Conservation (phyloP, 805 yeast species). For the Barnettozyma vustinii region DNA sequence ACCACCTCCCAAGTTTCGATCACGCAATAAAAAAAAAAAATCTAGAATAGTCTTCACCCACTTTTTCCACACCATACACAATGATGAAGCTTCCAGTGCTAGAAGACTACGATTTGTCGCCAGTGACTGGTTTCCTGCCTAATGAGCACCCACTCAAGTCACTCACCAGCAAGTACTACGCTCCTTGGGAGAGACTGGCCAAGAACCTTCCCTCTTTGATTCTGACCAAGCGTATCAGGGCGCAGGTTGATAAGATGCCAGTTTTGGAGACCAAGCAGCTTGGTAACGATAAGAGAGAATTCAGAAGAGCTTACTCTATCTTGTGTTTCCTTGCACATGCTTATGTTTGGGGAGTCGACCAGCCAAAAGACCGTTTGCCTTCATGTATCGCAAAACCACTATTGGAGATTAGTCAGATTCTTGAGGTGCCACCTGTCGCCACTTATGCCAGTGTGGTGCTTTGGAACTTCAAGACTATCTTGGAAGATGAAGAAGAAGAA, state of each 20-base stretch:
- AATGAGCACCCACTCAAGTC: slow-evolving; percentile 52
- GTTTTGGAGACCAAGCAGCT: slow-evolving; percentile 43
- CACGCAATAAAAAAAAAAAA: not conserved
- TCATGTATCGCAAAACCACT: slow-evolving; percentile 66
- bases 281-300: slow-evolving; percentile 38
- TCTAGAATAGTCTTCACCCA: not conserved
- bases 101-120: slow-evolving; percentile 65
- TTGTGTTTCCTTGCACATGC: slow-evolving; percentile 82
- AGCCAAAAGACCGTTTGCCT: slow-evolving; percentile 61
- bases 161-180: slow-evolving; percentile 57
- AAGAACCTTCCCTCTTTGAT: slow-evolving; percentile 67
- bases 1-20: not conserved
- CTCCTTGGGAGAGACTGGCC: slow-evolving; percentile 74
- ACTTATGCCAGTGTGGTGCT: slow-evolving; percentile 84
- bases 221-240: slow-evolving; percentile 56
- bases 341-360: slow-evolving; percentile 78
- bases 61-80: not conserved
- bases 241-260: slow-evolving; percentile 61
- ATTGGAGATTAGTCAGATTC: slow-evolving; percentile 45
- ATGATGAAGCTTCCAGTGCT: slow-evolving; percentile 40
- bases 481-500: slow-evolving; percentile 32
- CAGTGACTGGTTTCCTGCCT: slow-evolving; percentile 76
- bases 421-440: slow-evolving; percentile 80
- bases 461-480: slow-evolving; percentile 75
- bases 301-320: slow-evolving; percentile 76